These are phyloP conservation scores for Sphagnum magellanicum DNA, from an alignment of 228 moss, liverwort and hornwort genomes.

Conservation along the genomic window DNA sequence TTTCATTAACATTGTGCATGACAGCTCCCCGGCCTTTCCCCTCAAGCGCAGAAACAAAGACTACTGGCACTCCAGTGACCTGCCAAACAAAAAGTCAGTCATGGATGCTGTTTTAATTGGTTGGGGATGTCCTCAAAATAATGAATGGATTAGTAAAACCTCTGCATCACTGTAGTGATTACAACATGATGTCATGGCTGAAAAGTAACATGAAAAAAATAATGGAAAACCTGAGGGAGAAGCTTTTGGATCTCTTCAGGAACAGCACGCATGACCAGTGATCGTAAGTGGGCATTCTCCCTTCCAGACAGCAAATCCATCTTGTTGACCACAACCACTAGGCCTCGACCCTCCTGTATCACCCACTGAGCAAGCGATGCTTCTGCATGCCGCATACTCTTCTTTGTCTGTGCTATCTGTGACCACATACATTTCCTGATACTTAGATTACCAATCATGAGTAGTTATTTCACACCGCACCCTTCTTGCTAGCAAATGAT, in stretches of 20 bases:
- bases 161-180: background rate
- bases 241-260: slow-evolving; percentile 79
- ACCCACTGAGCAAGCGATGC: slow-evolving; percentile 91
- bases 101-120: background rate
- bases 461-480: too few relatives aligned
- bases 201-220: too few relatives aligned
- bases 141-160: background rate
- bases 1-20: slow-evolving; percentile 75
- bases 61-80: slow-evolving; percentile 84
- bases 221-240: slow-evolving; percentile 64
- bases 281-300: slow-evolving; percentile 62
- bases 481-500: too few relatives aligned
- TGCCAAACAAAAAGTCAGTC: slow-evolving; percentile 14
- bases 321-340: slow-evolving; percentile 90
- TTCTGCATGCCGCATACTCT: slow-evolving; percentile 89
- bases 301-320: slow-evolving; percentile 85
- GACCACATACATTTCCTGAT: background rate
- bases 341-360: slow-evolving; percentile 84
- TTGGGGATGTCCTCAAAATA: too few relatives aligned
- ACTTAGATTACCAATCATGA: background rate
- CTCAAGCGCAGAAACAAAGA: slow-evolving; percentile 81
- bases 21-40: slow-evolving; percentile 62
- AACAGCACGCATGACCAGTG: slow-evolving; percentile 75
- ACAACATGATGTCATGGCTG: too few relatives aligned
- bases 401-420: slow-evolving; percentile 79